These are phyloP conservation scores for Boletus barrowsii DNA, from an alignment of 768 basidiomycete species.

Conservation along the genomic window DNA sequence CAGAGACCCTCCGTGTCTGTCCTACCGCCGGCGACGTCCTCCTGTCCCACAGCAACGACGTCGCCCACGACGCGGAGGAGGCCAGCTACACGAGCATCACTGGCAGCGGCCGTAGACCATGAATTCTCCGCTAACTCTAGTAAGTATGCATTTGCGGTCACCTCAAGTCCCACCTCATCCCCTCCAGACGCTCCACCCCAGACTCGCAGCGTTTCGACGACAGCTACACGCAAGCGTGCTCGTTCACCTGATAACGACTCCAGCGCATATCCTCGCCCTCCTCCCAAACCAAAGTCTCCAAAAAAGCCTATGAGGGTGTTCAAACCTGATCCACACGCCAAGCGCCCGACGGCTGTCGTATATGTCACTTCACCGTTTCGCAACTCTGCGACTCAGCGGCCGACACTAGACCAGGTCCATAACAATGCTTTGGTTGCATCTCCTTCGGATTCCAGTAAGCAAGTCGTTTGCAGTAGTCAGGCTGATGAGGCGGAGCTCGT, in stretches of 20 bases:
- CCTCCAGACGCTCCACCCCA: conserved; percentile 12
- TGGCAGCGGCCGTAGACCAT: background rate
- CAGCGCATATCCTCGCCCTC: background rate
- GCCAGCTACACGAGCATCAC: conserved; percentile 6
- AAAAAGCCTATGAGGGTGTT: conserved; percentile 21
- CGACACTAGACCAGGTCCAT: conserved; percentile 2
- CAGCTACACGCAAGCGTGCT: conserved; percentile 24
- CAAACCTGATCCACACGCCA: conserved; percentile 5
- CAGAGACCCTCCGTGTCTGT: conserved; percentile 27
- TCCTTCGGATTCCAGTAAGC: conserved; percentile 22
- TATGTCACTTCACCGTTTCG: conserved; percentile 10
- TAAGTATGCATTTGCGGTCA: conserved; percentile 5
- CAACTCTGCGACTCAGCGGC: conserved; percentile 29
- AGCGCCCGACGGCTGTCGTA: conserved; percentile 3
- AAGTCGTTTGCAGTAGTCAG: conserved; percentile 60
- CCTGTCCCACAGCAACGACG: background rate
- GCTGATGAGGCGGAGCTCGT: conserved; percentile 62
- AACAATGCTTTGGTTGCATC: conserved; percentile 6
- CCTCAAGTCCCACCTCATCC: background rate
- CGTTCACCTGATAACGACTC: conserved; percentile 21
- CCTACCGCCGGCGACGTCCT: conserved; percentile 11
- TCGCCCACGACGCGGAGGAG: conserved; percentile 11
- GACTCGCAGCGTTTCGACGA: conserved; percentile 11
- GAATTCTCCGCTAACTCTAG: conserved; percentile 11
- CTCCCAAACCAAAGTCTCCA: conserved; percentile 18